Evolutionary conservation across 2,329 filamentous ascomycete species (phyloP).

Genomic region (Sporothrix dimorphospora): DNA sequence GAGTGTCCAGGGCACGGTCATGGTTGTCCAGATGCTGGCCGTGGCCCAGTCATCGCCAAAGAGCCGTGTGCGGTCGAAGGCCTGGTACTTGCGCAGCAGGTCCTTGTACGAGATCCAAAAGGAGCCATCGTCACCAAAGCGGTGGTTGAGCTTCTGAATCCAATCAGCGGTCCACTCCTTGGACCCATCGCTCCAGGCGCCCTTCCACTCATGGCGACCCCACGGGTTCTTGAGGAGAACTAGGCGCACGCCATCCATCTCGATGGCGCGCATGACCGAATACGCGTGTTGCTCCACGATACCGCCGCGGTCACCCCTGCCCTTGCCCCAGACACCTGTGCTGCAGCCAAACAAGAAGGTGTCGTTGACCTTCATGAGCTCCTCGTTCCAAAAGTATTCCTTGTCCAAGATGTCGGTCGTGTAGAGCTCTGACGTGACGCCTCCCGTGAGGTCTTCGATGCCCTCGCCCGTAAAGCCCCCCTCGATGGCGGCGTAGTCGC

Average conservation of each 20-base stretch:
- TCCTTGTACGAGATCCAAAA: constrained; percentile 68
- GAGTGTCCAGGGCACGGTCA: constrained; percentile 64
- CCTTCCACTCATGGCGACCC: constrained; percentile 65
- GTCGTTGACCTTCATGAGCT: constrained; percentile 77
- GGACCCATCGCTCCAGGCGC: constrained; percentile 61
- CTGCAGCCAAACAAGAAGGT: constrained; percentile 75
- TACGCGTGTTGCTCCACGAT: constrained; percentile 64
- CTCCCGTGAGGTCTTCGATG: constrained; percentile 63
- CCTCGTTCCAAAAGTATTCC: constrained; percentile 81
- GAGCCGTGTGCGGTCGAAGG: constrained; percentile 64
- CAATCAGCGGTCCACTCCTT: constrained; percentile 64
- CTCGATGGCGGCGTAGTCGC: constrained; percentile 72
- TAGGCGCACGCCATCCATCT: constrained; percentile 54
- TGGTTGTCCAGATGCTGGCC: constrained; percentile 63
- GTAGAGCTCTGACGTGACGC: constrained; percentile 70
- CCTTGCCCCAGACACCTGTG: constrained; percentile 64
- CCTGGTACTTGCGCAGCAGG: constrained; percentile 63
- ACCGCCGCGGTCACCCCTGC: constrained; percentile 62
- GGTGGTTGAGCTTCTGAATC: constrained; percentile 60
- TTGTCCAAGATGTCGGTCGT: constrained; percentile 75
- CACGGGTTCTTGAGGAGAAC: constrained; percentile 59
- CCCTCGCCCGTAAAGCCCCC: constrained; percentile 61
- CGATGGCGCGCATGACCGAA: constrained; percentile 61
- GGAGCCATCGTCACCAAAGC: constrained; percentile 64
- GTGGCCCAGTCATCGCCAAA: constrained; percentile 64